These are phyloP conservation scores for Cucurbita maxima DNA, from an alignment of 306 rosid genomes.

Conservation along the genomic window DNA sequence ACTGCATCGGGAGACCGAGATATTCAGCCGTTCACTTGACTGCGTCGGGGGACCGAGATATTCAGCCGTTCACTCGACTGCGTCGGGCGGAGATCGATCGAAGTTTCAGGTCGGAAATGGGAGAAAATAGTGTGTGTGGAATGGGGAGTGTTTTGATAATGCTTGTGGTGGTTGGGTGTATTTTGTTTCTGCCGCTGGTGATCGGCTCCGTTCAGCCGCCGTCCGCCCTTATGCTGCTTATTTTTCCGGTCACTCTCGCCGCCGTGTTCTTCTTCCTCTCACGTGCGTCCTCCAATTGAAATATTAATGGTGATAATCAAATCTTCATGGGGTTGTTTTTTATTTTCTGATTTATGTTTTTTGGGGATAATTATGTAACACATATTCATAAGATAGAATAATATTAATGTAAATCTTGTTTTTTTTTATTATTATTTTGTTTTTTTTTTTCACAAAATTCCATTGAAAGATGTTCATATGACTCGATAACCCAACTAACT, in stretches of 20 bases:
- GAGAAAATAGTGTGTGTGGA: neutral
- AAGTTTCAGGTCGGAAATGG: neutral
- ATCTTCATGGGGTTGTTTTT: neutral
- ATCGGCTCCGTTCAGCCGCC: neutral
- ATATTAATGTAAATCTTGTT: too few species aligned
- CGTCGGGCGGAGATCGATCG: neutral
- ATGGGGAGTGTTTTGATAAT: neutral
- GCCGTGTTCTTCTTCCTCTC: neutral
- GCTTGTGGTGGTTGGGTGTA: neutral
- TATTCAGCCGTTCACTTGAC: too few species aligned
- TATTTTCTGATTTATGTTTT: neutral
- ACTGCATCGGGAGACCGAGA: too few species aligned
- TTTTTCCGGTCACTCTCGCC: neutral
- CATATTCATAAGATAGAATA: neutral
- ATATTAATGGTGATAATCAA: neutral
- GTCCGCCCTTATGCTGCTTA: neutral
- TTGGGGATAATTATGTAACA: neutral
- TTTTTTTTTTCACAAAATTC: too few species aligned
- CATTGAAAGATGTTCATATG: too few species aligned
- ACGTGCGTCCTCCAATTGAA: neutral
- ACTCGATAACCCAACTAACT: too few species aligned
- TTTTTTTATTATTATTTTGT: too few species aligned
- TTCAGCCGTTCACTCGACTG: too few species aligned
- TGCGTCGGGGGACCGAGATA: too few species aligned
- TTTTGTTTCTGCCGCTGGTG: neutral